Evolutionary conservation across 129 eudicot species (phyloP).

Genomic region (Sambucus nigra): DNA sequence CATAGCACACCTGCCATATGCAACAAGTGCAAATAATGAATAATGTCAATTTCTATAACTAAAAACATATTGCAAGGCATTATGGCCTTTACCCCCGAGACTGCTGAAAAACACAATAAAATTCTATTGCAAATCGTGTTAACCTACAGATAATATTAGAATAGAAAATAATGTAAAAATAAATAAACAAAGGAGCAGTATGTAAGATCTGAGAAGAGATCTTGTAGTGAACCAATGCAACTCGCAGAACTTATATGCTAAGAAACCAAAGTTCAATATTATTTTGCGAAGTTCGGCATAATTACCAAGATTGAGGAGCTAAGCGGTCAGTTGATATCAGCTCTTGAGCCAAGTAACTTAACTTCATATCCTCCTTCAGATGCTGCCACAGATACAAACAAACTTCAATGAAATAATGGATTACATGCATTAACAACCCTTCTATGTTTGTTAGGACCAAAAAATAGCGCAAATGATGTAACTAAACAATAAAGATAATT

Average conservation of each 20-base stretch:
- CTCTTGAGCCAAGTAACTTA: slow-evolving; percentile 96
- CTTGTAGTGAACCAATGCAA: background rate
- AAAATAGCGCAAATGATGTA: no score
- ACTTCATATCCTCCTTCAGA: slow-evolving; percentile 93
- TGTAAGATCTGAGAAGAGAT: no score
- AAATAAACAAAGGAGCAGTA: background rate
- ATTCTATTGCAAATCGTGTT: no score
- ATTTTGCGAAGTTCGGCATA: background rate
- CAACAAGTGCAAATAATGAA: no score
- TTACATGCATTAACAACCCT: background rate
- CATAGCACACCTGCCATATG: slow-evolving; percentile 86
- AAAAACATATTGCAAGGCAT: no score
- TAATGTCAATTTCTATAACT: background rate
- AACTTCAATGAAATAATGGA: background rate
- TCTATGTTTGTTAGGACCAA: no score
- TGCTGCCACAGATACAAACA: slow-evolving; percentile 40
- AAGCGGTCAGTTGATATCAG: slow-evolving; percentile 90
- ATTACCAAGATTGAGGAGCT: slow-evolving; percentile 96
- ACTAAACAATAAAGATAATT: no score
- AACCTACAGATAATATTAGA: background rate
- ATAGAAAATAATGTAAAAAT: background rate
- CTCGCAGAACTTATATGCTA: background rate
- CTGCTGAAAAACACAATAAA: background rate
- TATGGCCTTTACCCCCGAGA: background rate
- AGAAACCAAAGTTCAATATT: no score